Base-by-base conservation (phyloP, 148 eudicot genomes). In the Fagopyrum homotropicum region DNA sequence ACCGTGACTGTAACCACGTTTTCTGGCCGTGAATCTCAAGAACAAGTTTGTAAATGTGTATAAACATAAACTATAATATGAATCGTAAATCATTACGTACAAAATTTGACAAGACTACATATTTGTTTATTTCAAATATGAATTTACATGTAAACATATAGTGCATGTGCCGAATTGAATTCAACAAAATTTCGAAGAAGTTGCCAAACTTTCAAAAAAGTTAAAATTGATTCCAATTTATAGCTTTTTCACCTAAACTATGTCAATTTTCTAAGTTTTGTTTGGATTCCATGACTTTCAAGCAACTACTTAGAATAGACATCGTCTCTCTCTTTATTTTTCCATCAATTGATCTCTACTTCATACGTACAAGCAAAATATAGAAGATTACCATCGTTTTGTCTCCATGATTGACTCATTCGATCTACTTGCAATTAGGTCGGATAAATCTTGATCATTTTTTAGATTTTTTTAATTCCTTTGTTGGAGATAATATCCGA, bases 261-360 rank as follows among this genome's bases (percentile, higher is more conserved):
- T 66, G 46, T 66, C 47, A 4, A 8, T 43, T 43, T 66, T 15
- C 71, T 7, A 29, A 10, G 45, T 35, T 66, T 35, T 40, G 71
- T 66, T 66, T 46, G 15, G 71, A 66, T 66, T 66, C 71, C 71
- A 66, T 6, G 71, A 40, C 71, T 66, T 63, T 66, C 4, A 66
- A 35, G 47, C 1, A 66, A 66, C 6, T 14, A 3, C n/a, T 66
- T 66, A 40, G 71, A 66, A 66, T 4, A 26, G 8, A 26, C 63
- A 57, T 5, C 57, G 17, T 52, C 56, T 56, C 9, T 19, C 63
- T 57, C 29, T 16, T 5, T 6, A 26, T 57, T 19, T 57, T 57
- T 5, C 63, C 63, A 57, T 19, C 35, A 61, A 26, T 35, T 35
- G 3, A 4, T 61, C 22, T 61, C 68, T 26, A 61, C 44, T 26